phyloP scores from a whole-genome alignment of 106 monocot species.

The Allium sativum region DNA sequence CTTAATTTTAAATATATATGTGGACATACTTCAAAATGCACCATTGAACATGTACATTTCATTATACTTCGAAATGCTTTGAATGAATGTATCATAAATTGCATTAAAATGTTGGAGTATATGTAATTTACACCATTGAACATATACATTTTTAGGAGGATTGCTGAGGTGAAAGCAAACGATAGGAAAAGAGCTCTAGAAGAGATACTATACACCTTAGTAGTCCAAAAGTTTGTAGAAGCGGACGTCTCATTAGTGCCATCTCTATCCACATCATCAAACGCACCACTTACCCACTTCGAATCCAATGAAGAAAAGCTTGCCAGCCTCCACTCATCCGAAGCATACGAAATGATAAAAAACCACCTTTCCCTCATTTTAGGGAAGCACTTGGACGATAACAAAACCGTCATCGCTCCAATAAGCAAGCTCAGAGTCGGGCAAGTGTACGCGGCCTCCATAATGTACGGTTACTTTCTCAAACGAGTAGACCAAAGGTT shows the following conservation, averaged over 20 bases:
- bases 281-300: constrained; percentile 39
- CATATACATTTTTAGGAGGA: constrained; percentile 36
- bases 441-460: constrained; percentile 86
- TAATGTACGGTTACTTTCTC: constrained; percentile 95
- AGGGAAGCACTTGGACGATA: constrained; percentile 42
- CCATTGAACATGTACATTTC: too few relatives aligned
- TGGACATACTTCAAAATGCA: too few relatives aligned
- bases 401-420: constrained; percentile 24
- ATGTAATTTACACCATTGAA: not conserved
- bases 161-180: constrained; percentile 84
- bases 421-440: constrained; percentile 80
- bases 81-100: not conserved
- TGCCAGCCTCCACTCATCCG: constrained; percentile 52
- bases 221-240: constrained; percentile 85
- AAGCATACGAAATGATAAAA: constrained; percentile 85
- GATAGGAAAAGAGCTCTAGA: constrained; percentile 67
- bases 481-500: constrained; percentile 78
- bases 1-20: too few relatives aligned
- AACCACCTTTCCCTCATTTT: constrained; percentile 68
- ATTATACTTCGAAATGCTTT: too few relatives aligned
- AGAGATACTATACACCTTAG: constrained; percentile 75
- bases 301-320: constrained; percentile 47
- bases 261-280: constrained; percentile 25
- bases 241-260: constrained; percentile 67
- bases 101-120: not conserved